A percentile compares a stretch with the other conserved stretches of the same genome.
Evolutionary conservation across 805 yeast species (phyloP).

Genomic region (Pichia membranifaciens): DNA sequence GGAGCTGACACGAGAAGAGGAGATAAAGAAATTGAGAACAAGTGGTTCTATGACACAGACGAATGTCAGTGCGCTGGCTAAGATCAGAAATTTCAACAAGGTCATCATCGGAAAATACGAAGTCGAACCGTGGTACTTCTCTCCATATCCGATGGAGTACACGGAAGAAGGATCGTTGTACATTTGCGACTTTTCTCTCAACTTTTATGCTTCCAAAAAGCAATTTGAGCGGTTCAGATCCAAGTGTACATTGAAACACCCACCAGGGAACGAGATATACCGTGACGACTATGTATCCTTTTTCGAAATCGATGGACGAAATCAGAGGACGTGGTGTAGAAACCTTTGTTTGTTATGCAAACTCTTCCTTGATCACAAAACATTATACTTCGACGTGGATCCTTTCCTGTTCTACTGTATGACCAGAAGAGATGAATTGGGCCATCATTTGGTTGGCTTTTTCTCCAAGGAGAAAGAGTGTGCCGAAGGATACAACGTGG

Average conservation of each 20-base stretch:
- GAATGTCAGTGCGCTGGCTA: constrained; percentile 74
- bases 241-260: constrained; percentile 86
- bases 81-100: constrained; percentile 76
- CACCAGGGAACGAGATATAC: constrained; percentile 97
- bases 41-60: constrained; percentile 97
- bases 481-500: constrained; percentile 92
- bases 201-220: constrained; percentile 81
- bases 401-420: constrained; percentile 94
- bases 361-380: constrained; percentile 89
- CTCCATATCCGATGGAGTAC: constrained; percentile 92
- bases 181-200: constrained; percentile 85
- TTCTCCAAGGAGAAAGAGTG: constrained; percentile 96
- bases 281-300: constrained; percentile 89
- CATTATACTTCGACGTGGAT: constrained; percentile 95
- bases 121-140: constrained; percentile 98
- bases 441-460: constrained; percentile 94
- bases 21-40: constrained; percentile 83
- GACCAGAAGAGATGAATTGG: constrained; percentile 84
- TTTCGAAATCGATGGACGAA: constrained; percentile 95
- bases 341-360: constrained; percentile 87
- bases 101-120: constrained; percentile 84
- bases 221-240: constrained; percentile 89
- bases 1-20: constrained; percentile 81
- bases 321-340: constrained; percentile 96
- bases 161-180: constrained; percentile 80